A percentile compares a stretch with the other conserved stretches of the same genome.
phyloP scores from a whole-genome alignment of 257 asterid species.

The Nicotiana otophora region DNA sequence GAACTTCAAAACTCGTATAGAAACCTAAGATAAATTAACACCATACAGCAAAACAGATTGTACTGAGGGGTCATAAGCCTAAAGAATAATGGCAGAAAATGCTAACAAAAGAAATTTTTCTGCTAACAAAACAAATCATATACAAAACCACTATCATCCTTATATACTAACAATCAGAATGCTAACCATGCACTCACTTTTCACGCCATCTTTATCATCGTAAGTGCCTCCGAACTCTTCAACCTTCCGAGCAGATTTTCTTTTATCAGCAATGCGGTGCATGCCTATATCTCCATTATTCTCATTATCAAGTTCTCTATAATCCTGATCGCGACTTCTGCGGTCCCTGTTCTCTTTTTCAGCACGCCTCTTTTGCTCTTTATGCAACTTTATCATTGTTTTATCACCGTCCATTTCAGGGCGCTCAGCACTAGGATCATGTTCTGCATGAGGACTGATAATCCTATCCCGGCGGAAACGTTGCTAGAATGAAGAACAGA shows the following conservation, averaged over 20 bases:
- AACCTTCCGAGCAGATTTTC: constrained; percentile 45
- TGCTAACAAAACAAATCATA: neutral
- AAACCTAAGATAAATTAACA: neutral
- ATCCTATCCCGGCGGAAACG: constrained; percentile 49
- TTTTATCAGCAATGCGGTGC: constrained; percentile 57
- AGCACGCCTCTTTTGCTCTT: constrained; percentile 58
- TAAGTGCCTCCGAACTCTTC: constrained; percentile 53
- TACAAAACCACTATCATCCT: neutral
- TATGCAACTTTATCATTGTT: constrained; percentile 46
- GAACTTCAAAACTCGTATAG: neutral
- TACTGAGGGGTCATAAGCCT: neutral
- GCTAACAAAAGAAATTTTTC: neutral
- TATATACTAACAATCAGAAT: neutral
- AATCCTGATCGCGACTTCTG: constrained; percentile 54
- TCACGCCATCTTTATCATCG: constrained; percentile 63
- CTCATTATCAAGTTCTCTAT: constrained; percentile 45
- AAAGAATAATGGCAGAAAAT: neutral
- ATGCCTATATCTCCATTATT: constrained; percentile 46
- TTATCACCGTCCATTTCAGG: constrained; percentile 60
- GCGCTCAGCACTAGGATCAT: constrained; percentile 56
- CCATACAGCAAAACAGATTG: constrained; percentile 1
- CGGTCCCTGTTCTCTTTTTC: constrained; percentile 58
- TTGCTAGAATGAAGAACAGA: constrained; percentile 30
- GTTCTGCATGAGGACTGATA: constrained; percentile 45
- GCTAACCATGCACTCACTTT: constrained; percentile 42